phyloP scores from a whole-genome alignment of 768 basidiomycete species.

The Lentinula sp. region DNA sequence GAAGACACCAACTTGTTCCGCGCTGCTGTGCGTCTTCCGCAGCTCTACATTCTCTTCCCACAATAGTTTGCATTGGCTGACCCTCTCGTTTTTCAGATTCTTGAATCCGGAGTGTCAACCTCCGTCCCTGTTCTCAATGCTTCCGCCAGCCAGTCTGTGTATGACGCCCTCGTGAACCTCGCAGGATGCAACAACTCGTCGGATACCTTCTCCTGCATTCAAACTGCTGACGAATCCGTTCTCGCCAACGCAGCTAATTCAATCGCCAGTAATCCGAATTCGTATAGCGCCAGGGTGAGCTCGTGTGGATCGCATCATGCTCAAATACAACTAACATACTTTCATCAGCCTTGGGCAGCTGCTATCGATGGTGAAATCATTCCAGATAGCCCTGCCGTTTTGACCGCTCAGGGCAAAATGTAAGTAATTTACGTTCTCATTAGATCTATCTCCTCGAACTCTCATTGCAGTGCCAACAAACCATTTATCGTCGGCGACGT shows the following conservation, averaged over 20 bases:
- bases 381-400: slow-evolving; percentile 15
- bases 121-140: slow-evolving; percentile 1
- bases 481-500: slow-evolving; percentile 20
- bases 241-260: not conserved
- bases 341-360: slow-evolving; percentile 12
- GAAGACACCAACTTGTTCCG: not conserved
- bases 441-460: not conserved
- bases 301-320: no score
- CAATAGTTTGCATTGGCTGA: not conserved
- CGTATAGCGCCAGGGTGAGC: not conserved
- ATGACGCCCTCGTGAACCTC: slow-evolving; percentile 1
- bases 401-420: slow-evolving; percentile 11
- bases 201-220: not conserved
- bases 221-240: not conserved
- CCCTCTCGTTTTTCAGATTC: not conserved
- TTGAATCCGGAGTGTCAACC: slow-evolving; percentile 8
- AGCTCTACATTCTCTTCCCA: not conserved
- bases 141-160: not conserved
- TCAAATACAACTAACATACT: not conserved
- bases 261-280: not conserved
- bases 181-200: not conserved
- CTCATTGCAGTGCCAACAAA: slow-evolving; percentile 6
- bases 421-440: not conserved
- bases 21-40: not conserved
- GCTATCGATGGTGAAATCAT: slow-evolving; percentile 19